Evolutionary conservation across 768 basidiomycete genomes (phyloP).

Genomic region (Boletus vermiculosoides): DNA sequence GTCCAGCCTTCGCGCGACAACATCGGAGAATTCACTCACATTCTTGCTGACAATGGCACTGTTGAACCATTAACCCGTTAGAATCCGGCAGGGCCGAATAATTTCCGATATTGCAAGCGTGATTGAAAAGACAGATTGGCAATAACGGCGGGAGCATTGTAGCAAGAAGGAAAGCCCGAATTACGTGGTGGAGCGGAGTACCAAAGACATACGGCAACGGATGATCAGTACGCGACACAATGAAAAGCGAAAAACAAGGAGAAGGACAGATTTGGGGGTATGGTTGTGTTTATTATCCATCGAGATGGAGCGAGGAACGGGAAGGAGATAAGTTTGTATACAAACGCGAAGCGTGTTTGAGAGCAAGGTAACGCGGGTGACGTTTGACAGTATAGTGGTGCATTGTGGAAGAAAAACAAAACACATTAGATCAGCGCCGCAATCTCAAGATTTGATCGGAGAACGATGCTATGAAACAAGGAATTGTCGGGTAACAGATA

Average conservation of each 20-base stretch:
- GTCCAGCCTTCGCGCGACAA: neutral
- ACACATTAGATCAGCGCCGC: slow-evolving; percentile 34
- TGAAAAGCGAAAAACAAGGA: slow-evolving; percentile 8
- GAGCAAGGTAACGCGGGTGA: slow-evolving; percentile 5
- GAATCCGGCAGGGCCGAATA: neutral
- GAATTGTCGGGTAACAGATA: slow-evolving; percentile 13
- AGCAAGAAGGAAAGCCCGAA: slow-evolving; percentile 23
- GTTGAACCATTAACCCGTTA: slow-evolving; percentile 10
- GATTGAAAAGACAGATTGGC: neutral
- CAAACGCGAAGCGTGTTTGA: slow-evolving; percentile 10
- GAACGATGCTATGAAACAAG: slow-evolving; percentile 34
- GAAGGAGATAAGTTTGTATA: slow-evolving; percentile 19
- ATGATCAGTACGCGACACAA: slow-evolving; percentile 15
- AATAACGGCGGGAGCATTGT: slow-evolving; percentile 8
- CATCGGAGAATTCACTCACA: slow-evolving; percentile 44
- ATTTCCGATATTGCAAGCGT: slow-evolving; percentile 14
- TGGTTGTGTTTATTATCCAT: slow-evolving; percentile 19
- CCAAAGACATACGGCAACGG: slow-evolving; percentile 23
- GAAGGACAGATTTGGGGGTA: slow-evolving; percentile 3
- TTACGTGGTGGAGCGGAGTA: slow-evolving; percentile 31
- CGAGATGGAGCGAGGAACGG: slow-evolving; percentile 16
- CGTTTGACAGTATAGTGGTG: slow-evolving; percentile 15
- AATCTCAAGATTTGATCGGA: slow-evolving; percentile 37
- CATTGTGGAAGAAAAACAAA: slow-evolving; percentile 20
- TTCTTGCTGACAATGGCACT: slow-evolving; percentile 71